A percentile compares a stretch with the other conserved stretches of the same genome.
Evolutionary conservation across 495 filamentous ascomycete genomes (phyloP).

Genomic region (Xylaria intraflava): DNA sequence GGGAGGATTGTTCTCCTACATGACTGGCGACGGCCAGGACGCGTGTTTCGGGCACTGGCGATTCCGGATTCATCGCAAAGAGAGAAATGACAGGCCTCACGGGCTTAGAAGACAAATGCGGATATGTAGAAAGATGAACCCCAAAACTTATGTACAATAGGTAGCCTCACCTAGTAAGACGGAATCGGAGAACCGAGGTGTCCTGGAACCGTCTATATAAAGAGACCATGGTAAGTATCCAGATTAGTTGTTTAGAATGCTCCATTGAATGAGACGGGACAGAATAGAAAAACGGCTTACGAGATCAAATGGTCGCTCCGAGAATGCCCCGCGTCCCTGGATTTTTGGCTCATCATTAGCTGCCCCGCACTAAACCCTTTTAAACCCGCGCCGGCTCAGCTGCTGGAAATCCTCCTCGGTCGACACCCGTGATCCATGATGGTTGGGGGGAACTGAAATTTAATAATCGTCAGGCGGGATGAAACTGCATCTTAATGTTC

Average conservation of each 20-base stretch:
- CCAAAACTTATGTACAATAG: too few species aligned
- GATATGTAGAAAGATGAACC: not conserved
- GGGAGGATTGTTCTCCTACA: conserved; percentile 53
- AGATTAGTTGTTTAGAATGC: too few species aligned
- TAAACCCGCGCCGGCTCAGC: not conserved
- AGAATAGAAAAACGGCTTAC: too few species aligned
- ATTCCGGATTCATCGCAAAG: conserved; percentile 31
- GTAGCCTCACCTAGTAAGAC: too few species aligned
- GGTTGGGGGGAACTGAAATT: too few species aligned
- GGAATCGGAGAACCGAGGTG: not conserved
- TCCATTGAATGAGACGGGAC: not conserved
- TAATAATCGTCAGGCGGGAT: too few species aligned
- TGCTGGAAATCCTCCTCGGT: not conserved
- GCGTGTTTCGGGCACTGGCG: conserved; percentile 71
- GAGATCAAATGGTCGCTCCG: not conserved
- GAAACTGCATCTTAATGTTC: not conserved
- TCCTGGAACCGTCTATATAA: not conserved
- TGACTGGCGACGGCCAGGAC: conserved; percentile 95
- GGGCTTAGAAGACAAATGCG: not conserved
- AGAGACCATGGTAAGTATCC: too few species aligned
- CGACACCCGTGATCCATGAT: not conserved
- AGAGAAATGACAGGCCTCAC: too few species aligned
- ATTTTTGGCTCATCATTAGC: too few species aligned
- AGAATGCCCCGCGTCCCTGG: conserved; percentile 16
- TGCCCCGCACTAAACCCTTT: conserved; percentile 22